phyloP scores from a whole-genome alignment of 495 filamentous ascomycete species.

The Podospora pseudocomata region DNA sequence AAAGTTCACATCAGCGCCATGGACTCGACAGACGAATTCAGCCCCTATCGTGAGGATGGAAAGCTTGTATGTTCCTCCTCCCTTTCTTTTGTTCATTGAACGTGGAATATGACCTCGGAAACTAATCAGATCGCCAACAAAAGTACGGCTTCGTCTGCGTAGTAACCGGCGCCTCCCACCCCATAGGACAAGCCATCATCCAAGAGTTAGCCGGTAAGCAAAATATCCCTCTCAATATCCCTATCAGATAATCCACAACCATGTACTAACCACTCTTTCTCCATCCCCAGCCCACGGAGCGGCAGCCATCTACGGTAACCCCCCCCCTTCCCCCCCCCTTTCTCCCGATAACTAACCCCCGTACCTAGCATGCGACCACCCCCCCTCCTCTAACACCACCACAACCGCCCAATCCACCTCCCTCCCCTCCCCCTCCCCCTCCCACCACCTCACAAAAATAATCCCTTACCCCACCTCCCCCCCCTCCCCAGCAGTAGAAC shows the following conservation, averaged over 20 bases:
- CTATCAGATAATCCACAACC: not conserved
- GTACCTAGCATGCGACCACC: constrained; percentile 31
- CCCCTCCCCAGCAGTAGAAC: constrained; percentile 40
- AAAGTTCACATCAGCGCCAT: constrained; percentile 13
- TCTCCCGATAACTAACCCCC: not conserved
- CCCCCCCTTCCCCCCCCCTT: not conserved
- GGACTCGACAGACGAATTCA: constrained; percentile 50
- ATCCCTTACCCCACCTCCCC: constrained; percentile 57
- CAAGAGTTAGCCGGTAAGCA: constrained; percentile 51
- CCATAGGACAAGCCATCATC: constrained; percentile 56
- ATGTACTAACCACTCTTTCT: constrained; percentile 9
- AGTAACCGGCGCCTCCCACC: constrained; percentile 56
- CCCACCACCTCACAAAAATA: constrained; percentile 44
- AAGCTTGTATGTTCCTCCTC: constrained; percentile 47
- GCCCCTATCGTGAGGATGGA: constrained; percentile 56
- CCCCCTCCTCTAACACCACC: constrained; percentile 23
- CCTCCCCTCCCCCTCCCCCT: constrained; percentile 30
- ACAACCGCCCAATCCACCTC: constrained; percentile 34
- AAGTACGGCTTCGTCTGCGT: constrained; percentile 62
- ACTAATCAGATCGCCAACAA: not conserved
- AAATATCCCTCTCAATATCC: not conserved
- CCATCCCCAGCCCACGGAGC: constrained; percentile 52
- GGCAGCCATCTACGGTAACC: constrained; percentile 57
- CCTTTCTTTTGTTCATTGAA: not conserved
- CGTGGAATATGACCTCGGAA: not conserved